phyloP scores from a whole-genome alignment of 768 basidiomycete genomes.

The Heimioporus sp. region DNA sequence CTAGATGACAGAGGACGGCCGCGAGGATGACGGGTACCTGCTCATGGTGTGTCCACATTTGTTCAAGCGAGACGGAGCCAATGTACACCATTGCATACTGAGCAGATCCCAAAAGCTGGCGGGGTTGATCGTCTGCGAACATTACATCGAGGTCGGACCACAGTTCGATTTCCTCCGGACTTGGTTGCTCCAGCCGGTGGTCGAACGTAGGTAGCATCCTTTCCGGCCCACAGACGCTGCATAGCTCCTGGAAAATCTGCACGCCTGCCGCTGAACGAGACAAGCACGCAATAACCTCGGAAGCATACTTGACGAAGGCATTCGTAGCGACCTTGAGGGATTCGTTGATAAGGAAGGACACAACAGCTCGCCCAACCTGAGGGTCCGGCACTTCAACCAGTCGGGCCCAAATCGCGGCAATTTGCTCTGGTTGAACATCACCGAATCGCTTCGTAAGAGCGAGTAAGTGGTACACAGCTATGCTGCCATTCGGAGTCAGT shows the following conservation, averaged over 20 bases:
- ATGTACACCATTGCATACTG: slow-evolving; percentile 89
- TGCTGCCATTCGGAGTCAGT: slow-evolving; percentile 47
- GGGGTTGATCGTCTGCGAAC: slow-evolving; percentile 66
- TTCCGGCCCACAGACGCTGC: slow-evolving; percentile 77
- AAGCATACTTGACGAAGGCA: slow-evolving; percentile 74
- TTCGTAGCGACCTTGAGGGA: slow-evolving; percentile 80
- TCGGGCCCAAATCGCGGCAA: slow-evolving; percentile 75
- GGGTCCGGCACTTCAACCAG: slow-evolving; percentile 71
- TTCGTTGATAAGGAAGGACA: slow-evolving; percentile 84
- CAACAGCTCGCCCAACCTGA: slow-evolving; percentile 73
- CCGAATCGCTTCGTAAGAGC: slow-evolving; percentile 78
- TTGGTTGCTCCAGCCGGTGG: slow-evolving; percentile 60
- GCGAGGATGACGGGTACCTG: slow-evolving; percentile 77
- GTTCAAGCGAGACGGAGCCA: slow-evolving; percentile 70
- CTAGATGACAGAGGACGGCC: slow-evolving; percentile 77
- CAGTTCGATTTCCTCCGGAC: slow-evolving; percentile 65
- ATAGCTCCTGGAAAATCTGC: slow-evolving; percentile 79
- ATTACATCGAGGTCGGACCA: slow-evolving; percentile 80
- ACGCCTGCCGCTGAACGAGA: slow-evolving; percentile 73
- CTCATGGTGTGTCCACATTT: slow-evolving; percentile 69
- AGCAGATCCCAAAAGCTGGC: slow-evolving; percentile 71
- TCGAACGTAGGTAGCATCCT: slow-evolving; percentile 80
- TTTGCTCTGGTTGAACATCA: slow-evolving; percentile 73
- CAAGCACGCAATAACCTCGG: slow-evolving; percentile 80
- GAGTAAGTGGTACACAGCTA: slow-evolving; percentile 76